phyloP scores from a whole-genome alignment of 1,139 yeast species.

The Magnusiomyces paraingens region DNA sequence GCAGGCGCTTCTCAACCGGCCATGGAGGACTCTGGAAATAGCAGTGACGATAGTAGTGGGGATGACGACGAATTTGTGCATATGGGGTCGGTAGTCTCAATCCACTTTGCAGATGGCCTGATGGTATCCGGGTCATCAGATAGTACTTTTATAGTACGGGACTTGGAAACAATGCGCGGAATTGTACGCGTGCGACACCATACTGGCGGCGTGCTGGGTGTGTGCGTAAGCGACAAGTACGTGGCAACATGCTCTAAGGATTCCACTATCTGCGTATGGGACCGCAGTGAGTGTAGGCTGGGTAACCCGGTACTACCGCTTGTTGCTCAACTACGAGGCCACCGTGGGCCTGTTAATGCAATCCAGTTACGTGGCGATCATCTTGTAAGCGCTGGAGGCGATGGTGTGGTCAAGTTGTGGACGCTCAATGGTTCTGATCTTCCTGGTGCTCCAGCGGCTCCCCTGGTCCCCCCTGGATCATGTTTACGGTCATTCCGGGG shows the following conservation, averaged over 20 bases:
- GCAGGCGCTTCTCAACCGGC: slow-evolving; percentile 7
- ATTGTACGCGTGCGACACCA: slow-evolving; percentile 27
- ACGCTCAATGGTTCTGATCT: slow-evolving; percentile 16
- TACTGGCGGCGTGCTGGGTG: slow-evolving; percentile 30
- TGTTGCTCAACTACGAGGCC: slow-evolving; percentile 21
- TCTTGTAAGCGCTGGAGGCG: slow-evolving; percentile 36
- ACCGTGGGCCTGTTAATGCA: slow-evolving; percentile 35
- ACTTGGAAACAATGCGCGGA: slow-evolving; percentile 24
- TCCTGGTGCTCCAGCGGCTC: slow-evolving; percentile 13
- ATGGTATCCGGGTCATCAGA: slow-evolving; percentile 36
- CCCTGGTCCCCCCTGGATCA: slow-evolving; percentile 9
- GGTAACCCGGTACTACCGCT: slow-evolving; percentile 3
- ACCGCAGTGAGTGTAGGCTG: slow-evolving; percentile 17
- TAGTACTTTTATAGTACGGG: slow-evolving; percentile 33
- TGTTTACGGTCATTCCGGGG: slow-evolving; percentile 28
- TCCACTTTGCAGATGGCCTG: slow-evolving; percentile 29
- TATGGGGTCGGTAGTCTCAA: slow-evolving; percentile 33
- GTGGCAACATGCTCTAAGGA: slow-evolving; percentile 34
- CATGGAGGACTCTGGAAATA: not conserved
- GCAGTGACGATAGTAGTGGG: not conserved
- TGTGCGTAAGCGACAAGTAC: slow-evolving; percentile 24
- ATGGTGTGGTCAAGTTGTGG: slow-evolving; percentile 32
- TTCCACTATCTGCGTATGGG: slow-evolving; percentile 30
- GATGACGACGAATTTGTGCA: slow-evolving; percentile 21
- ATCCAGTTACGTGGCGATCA: slow-evolving; percentile 25